Evolutionary conservation across 805 yeast genomes (phyloP), one percentile per base, ranked within the genome.

Genomic region (Candida easanensis): DNA sequence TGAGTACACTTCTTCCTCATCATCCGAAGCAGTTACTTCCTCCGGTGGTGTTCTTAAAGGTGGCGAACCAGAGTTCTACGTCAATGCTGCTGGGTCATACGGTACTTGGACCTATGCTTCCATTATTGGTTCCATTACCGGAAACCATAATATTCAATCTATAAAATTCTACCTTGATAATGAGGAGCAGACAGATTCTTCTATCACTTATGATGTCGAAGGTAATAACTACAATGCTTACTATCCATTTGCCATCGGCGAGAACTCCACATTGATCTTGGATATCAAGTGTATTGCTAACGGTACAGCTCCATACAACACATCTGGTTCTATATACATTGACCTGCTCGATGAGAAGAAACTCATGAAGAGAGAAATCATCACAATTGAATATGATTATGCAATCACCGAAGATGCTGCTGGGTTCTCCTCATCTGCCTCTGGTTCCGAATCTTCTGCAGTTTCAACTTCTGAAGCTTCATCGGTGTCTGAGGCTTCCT

Each of bases 381-480:
- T n/a, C n/a, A n/a, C n/a, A n/a, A n/a, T n/a, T n/a, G n/a, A n/a
- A n/a, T n/a, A n/a, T n/a, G n/a, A n/a, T n/a, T n/a, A n/a, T n/a
- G n/a, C n/a, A n/a, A n/a, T n/a, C n/a, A n/a, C n/a, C n/a, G n/a
- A n/a, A n/a, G n/a, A n/a, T 8, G 16, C 35, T 19, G 18, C 35
- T 19, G 22, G 8, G 13, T 10, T 13, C 6, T 32, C 35, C n/a
- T 18, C 35, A 16, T 17, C 38, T 28, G 19, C 35, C 18, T 17
- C 38, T 28, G 19, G 39, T 19, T 31, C n/a, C 5, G 18, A 26
- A n/a, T 19, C 43, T 15, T 33, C 41, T 16, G 7, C 33, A 7
- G 33, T 6, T 10, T 22, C 43, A 13, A 6, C 41, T 15, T 22
- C 38, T n/a, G 33, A 19, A 3, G 20, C 44, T 22, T 32, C 44